Percentiles rank a stretch among this genome's conserved stretches.
phyloP scores from a whole-genome alignment of 768 basidiomycete genomes.

The Kondoa malvinella region DNA sequence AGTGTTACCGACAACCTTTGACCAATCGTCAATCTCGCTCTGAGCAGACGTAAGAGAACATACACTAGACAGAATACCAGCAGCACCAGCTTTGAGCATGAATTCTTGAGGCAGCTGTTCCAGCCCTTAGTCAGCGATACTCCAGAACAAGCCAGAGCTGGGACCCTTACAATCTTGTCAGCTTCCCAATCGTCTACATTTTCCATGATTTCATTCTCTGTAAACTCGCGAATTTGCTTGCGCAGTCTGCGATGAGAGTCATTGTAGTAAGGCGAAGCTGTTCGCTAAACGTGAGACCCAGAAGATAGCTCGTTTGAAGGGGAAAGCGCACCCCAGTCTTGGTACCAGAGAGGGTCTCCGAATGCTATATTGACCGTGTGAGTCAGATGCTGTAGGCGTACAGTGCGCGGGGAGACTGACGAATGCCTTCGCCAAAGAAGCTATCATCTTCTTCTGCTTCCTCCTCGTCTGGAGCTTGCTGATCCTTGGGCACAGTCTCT shows the following conservation, averaged over 20 bases:
- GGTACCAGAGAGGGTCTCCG: conserved; percentile 17
- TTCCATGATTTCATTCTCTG: conserved; percentile 8
- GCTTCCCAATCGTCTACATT: conserved; percentile 17
- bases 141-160: background rate
- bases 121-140: background rate
- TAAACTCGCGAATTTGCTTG: conserved; percentile 21
- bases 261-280: conserved; percentile 23
- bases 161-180: conserved; percentile 1
- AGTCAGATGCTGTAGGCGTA: too few species aligned
- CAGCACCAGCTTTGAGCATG: conserved; percentile 15
- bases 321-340: conserved; percentile 41
- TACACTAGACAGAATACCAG: conserved; percentile 19
- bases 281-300: too few species aligned
- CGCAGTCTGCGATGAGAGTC: conserved; percentile 21
- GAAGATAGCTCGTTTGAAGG: conserved; percentile 42
- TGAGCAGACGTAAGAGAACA: conserved; percentile 8
- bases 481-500: too few species aligned
- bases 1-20: background rate
- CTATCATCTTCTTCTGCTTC: too few species aligned
- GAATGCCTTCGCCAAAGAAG: too few species aligned
- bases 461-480: too few species aligned
- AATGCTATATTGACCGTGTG: too few species aligned
- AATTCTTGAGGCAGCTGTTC: conserved; percentile 15
- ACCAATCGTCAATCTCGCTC: background rate
- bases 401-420: too few species aligned